These are phyloP conservation scores for Colletotrichum sp. DNA, from an alignment of 2,329 filamentous ascomycete genomes.

Conservation along the genomic window DNA sequence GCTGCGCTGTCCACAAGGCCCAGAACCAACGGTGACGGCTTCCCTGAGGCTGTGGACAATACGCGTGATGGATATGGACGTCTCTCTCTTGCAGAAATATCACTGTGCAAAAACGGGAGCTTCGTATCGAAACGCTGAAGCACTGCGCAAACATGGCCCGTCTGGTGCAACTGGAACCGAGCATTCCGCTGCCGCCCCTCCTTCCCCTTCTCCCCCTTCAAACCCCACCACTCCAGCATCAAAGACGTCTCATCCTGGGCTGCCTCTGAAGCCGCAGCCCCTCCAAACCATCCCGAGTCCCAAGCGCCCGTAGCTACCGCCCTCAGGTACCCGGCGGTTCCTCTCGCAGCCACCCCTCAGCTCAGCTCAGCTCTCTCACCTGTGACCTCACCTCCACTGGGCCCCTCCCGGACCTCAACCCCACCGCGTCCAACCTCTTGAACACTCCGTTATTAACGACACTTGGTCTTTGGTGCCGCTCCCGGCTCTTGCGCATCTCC, in stretches of 20 bases:
- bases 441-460: slow-evolving; percentile 4
- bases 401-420: not conserved
- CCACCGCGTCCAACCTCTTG: not conserved
- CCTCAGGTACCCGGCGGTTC: not conserved
- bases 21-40: not conserved
- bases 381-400: not conserved
- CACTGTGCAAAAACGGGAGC: not conserved
- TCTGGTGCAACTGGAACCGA: slow-evolving; percentile 3
- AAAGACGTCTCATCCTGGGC: slow-evolving; percentile 17
- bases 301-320: not conserved
- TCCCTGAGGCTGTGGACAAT: not conserved
- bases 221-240: slow-evolving; percentile 9
- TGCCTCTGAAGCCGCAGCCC: slow-evolving; percentile 1
- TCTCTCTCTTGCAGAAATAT: not conserved
- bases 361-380: not conserved
- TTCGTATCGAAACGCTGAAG: not conserved
- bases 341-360: not conserved
- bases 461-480: not conserved
- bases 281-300: not conserved
- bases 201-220: not conserved
- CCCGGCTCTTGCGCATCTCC: not conserved
- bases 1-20: not conserved
- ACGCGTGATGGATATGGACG: not conserved
- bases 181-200: not conserved
- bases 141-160: not conserved